phyloP scores from a whole-genome alignment of 352 stramenopile genomes.

The Phytopythium oedochilum region DNA sequence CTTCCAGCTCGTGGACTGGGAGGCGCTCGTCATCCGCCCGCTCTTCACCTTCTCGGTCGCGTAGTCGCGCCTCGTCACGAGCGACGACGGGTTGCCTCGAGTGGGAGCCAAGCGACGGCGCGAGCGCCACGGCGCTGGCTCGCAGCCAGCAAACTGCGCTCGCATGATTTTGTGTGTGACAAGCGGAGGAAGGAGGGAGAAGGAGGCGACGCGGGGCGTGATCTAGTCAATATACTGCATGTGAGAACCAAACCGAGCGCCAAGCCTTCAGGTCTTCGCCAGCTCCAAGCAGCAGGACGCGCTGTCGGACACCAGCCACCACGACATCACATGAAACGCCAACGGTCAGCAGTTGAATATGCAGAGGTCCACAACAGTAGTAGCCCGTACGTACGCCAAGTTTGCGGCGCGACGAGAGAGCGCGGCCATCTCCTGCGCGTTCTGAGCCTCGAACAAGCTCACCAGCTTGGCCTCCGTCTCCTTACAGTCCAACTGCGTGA shows the following conservation, averaged over 20 bases:
- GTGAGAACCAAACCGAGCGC: background rate
- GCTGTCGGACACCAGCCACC: too few species aligned
- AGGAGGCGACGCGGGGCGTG: background rate
- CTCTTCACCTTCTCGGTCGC: slow-evolving; percentile 64
- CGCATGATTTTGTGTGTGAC: slow-evolving; percentile 1
- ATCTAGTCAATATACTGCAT: slow-evolving; percentile 9
- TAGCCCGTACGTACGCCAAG: slow-evolving; percentile 11
- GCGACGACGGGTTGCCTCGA: background rate
- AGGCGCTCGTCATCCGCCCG: slow-evolving; percentile 73
- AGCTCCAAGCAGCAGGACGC: too few species aligned
- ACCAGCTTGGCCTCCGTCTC: slow-evolving; percentile 40
- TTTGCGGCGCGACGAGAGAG: slow-evolving; percentile 9
- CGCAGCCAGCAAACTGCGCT: background rate
- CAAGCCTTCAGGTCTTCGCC: background rate
- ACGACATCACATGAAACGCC: background rate
- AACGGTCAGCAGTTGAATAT: background rate
- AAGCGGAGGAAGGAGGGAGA: background rate
- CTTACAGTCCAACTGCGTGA: slow-evolving; percentile 54
- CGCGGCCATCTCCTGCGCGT: slow-evolving; percentile 13
- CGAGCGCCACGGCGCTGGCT: background rate
- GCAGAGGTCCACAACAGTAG: background rate
- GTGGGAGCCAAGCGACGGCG: background rate
- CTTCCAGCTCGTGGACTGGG: slow-evolving; percentile 83
- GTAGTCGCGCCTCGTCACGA: slow-evolving; percentile 8
- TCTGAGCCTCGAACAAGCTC: slow-evolving; percentile 26